These are phyloP conservation scores for Lactarius trivialis DNA, from an alignment of 768 basidiomycete species.

Conservation along the genomic window DNA sequence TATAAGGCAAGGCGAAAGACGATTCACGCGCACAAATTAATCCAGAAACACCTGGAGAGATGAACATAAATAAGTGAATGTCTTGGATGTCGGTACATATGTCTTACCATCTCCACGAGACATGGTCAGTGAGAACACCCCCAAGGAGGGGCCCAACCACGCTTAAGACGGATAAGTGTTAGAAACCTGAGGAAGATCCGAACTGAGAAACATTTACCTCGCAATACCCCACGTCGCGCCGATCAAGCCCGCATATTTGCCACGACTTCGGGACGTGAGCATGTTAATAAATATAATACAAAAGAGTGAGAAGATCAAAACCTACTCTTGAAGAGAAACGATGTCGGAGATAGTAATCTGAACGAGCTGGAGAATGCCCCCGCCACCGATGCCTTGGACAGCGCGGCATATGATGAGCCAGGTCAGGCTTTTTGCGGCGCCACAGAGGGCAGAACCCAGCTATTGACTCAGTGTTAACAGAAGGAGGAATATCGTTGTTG, in stretches of 20 bases:
- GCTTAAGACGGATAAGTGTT: constrained; percentile 28
- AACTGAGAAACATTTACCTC: constrained; percentile 29
- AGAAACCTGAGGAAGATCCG: not conserved
- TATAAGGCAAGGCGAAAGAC: not conserved
- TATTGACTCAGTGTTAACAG: constrained; percentile 24
- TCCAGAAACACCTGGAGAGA: constrained; percentile 58
- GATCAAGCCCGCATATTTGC: constrained; percentile 67
- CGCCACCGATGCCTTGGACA: constrained; percentile 79
- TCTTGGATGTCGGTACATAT: constrained; percentile 3
- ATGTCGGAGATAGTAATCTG: constrained; percentile 81
- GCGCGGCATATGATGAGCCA: constrained; percentile 76
- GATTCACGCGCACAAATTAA: constrained; percentile 51
- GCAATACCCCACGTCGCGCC: constrained; percentile 79
- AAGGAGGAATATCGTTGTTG: not conserved
- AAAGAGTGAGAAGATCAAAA: constrained; percentile 1
- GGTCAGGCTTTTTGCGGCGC: constrained; percentile 69
- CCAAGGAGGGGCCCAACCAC: constrained; percentile 76
- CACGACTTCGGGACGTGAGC: constrained; percentile 43
- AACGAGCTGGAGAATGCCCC: constrained; percentile 70
- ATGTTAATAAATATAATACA: not conserved
- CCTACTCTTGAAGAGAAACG: constrained; percentile 69
- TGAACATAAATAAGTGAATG: not conserved
- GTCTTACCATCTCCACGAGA: constrained; percentile 69
- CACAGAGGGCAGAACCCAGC: constrained; percentile 77
- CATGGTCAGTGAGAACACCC: constrained; percentile 69